A percentile compares a stretch with the other conserved stretches of the same genome.
Conservation (phyloP, 2,329 filamentous ascomycete species). For the Penicillium thymicola region DNA sequence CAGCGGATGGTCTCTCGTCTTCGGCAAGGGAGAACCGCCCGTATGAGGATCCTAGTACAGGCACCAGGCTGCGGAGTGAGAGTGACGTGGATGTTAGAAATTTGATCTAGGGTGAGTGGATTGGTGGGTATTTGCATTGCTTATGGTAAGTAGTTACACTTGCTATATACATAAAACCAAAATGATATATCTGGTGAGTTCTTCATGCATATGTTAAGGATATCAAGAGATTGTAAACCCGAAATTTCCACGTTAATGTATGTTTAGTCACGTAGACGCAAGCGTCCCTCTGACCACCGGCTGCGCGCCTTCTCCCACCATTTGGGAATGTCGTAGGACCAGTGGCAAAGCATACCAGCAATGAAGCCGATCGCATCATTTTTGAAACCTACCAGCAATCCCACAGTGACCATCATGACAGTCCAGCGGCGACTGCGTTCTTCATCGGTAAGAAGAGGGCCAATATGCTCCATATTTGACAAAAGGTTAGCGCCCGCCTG, state of each 20-base stretch:
- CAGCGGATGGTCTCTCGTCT: constrained; percentile 2
- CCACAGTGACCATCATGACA: constrained; percentile 85
- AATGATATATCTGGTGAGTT: not conserved
- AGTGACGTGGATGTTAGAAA: constrained; percentile 17
- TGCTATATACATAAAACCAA: not conserved
- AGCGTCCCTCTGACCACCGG: constrained; percentile 32
- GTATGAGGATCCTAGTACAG: constrained; percentile 23
- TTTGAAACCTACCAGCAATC: constrained; percentile 75
- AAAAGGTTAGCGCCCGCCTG: constrained; percentile 30
- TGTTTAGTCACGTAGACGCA: constrained; percentile 20
- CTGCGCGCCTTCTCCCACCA: constrained; percentile 24
- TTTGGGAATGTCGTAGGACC: constrained; percentile 54
- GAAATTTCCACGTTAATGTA: not conserved
- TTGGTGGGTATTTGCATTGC: not conserved
- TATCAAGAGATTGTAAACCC: not conserved
- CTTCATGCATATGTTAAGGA: not conserved
- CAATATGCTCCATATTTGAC: constrained; percentile 38
- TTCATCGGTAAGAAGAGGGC: constrained; percentile 54
- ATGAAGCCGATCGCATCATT: constrained; percentile 88
- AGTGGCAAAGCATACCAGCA: constrained; percentile 76
- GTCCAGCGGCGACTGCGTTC: constrained; percentile 76
- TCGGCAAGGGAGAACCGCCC: constrained; percentile 8
- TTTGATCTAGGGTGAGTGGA: constrained; percentile 1
- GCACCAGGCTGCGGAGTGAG: constrained; percentile 13
- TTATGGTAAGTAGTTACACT: not conserved